phyloP scores from a whole-genome alignment of 345 rosid genomes.

The Erodium maritimum region DNA sequence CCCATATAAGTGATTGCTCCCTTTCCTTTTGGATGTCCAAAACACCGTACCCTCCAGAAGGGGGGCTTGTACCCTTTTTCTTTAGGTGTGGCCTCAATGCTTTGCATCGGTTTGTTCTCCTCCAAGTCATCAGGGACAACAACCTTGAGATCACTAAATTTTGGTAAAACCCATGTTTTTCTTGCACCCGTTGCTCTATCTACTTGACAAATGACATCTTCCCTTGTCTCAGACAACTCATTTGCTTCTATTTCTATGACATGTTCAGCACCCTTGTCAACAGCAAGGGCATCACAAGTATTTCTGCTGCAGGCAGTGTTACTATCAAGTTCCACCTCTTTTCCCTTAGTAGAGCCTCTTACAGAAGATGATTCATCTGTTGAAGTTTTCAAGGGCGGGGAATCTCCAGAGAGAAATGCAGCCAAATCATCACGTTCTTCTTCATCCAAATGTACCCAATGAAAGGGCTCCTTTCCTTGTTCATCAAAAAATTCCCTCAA shows the following conservation, averaged over 20 bases:
- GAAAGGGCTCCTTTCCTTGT: constrained; percentile 59
- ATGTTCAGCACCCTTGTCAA: constrained; percentile 18
- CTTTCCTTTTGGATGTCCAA: constrained; percentile 27
- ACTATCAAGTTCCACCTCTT: constrained; percentile 16
- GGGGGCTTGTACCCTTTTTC: constrained; percentile 49
- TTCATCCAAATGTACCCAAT: constrained; percentile 61
- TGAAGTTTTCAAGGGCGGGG: constrained; percentile 17
- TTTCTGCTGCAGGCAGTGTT: constrained; percentile 24
- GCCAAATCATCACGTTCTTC: constrained; percentile 83
- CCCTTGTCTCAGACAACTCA: constrained; percentile 23
- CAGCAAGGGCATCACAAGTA: constrained; percentile 16
- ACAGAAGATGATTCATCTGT: constrained; percentile 22
- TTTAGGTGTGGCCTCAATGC: constrained; percentile 51
- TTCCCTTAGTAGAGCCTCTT: constrained; percentile 19
- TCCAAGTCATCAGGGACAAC: constrained; percentile 30
- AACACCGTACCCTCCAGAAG: constrained; percentile 44
- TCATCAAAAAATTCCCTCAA: constrained; percentile 35
- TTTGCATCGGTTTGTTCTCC: constrained; percentile 17
- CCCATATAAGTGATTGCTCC: constrained; percentile 23
- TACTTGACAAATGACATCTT: constrained; percentile 11
- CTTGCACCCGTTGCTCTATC: constrained; percentile 21
- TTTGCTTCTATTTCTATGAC: constrained; percentile 28
- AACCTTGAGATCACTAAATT: constrained; percentile 46
- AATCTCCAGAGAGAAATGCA: constrained; percentile 57
- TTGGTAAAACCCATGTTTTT: constrained; percentile 59